These are phyloP conservation scores for Apophysomyces variabilis DNA, from an alignment of 371 early-diverging fungal genomes.

Conservation along the genomic window DNA sequence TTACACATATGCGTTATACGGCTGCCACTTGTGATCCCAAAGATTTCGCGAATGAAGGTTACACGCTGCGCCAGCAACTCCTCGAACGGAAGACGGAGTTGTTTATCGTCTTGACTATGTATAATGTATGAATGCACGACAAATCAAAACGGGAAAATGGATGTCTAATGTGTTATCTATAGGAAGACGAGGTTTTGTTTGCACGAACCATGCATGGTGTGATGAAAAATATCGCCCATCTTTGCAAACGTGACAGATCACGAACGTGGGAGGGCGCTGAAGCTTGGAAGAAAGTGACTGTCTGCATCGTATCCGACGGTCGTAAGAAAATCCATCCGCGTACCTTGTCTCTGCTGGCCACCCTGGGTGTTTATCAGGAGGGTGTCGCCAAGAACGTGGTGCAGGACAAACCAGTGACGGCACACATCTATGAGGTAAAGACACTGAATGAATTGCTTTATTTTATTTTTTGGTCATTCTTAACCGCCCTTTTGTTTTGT, in stretches of 20 bases:
- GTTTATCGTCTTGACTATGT: conserved; percentile 88
- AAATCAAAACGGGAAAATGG: conserved; percentile 6
- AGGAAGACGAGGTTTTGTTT: conserved; percentile 91
- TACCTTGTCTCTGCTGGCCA: conserved; percentile 72
- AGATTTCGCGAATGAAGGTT: conserved; percentile 73
- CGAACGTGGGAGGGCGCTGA: conserved; percentile 81
- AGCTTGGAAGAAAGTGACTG: conserved; percentile 93
- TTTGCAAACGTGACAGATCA: conserved; percentile 81
- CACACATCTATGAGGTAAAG: conserved; percentile 78
- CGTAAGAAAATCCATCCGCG: conserved; percentile 68
- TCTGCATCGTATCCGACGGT: conserved; percentile 85
- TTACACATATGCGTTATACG: conserved; percentile 83
- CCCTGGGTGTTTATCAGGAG: conserved; percentile 84
- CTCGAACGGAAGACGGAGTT: conserved; percentile 82
- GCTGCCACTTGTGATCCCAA: conserved; percentile 86
- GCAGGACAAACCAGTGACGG: conserved; percentile 67
- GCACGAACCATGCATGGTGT: conserved; percentile 90
- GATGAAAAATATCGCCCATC: conserved; percentile 89
- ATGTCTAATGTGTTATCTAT: conserved; percentile 12
- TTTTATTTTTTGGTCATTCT: conserved; percentile 5
- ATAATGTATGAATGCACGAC: conserved; percentile 59
- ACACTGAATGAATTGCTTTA: background rate
- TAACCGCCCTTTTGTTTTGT: background rate
- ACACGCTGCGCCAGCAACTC: conserved; percentile 83
- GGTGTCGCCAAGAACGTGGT: conserved; percentile 77